These are phyloP conservation scores for Cystobasidiopsis lactophilus DNA, from an alignment of 768 basidiomycete species.

Conservation along the genomic window DNA sequence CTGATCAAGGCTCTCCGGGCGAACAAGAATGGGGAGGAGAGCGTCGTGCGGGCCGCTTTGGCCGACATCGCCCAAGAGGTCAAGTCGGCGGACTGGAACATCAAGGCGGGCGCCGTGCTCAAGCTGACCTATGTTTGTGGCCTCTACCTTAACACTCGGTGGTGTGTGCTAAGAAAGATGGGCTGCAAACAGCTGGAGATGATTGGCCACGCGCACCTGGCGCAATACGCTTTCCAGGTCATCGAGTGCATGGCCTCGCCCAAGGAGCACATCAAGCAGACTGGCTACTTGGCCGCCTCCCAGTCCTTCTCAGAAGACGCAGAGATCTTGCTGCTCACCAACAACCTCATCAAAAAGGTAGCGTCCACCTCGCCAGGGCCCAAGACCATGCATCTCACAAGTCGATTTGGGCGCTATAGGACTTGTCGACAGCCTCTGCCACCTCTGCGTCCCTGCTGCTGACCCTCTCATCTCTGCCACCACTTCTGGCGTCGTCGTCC, in stretches of 20 bases:
- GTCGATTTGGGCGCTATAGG: neutral
- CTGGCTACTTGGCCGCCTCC: conserved; percentile 81
- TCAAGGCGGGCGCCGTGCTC: conserved; percentile 82
- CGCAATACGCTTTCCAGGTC: conserved; percentile 88
- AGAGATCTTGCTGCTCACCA: conserved; percentile 90
- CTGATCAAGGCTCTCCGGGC: conserved; percentile 54
- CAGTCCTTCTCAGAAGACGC: conserved; percentile 85
- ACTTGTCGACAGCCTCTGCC: conserved; percentile 14
- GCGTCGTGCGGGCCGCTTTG: conserved; percentile 79
- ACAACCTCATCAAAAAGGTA: conserved; percentile 79
- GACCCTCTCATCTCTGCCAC: conserved; percentile 23
- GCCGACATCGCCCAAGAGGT: conserved; percentile 83
- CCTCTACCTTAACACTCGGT: too few species aligned
- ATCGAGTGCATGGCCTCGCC: conserved; percentile 95
- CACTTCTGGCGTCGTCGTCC: conserved; percentile 39
- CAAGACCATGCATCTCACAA: neutral
- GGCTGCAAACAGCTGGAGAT: conserved; percentile 55
- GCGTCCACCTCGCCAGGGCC: neutral
- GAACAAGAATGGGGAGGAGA: conserved; percentile 78
- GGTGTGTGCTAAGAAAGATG: neutral
- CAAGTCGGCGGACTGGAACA: conserved; percentile 79
- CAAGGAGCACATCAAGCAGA: conserved; percentile 72
- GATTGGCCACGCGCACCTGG: conserved; percentile 71
- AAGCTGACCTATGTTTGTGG: conserved; percentile 84
- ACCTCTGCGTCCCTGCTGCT: conserved; percentile 18